Base-by-base conservation (phyloP, 1,284 basidiomycete species). In the Fistulina hepatica region DNA sequence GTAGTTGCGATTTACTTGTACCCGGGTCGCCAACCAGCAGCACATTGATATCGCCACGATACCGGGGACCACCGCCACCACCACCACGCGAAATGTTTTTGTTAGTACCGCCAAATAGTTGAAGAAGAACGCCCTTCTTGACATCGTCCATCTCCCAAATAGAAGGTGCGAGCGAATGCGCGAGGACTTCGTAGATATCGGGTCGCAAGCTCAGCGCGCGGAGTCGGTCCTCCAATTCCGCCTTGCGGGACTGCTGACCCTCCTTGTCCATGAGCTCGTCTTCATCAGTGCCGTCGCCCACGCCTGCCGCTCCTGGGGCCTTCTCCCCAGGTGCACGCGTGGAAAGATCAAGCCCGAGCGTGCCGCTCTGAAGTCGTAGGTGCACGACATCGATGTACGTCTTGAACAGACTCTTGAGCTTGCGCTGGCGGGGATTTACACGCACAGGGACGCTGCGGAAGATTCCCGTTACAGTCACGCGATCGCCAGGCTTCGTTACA, bases 71-170 rank as follows among this genome's bases (percentile, higher is more conserved):
- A 10, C 92, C 93, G 1, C 82, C 89, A 8, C 94, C 94, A 11
- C 94, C 94, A 38, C 93, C 94, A 36, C 80, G 71, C 2, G 86
- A 76, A 47, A 98, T 89, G 48, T 71, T 88, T 69, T 98, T 98
- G 61, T 97, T 97, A 34, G 94, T 97, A 1, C 94, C 94, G 5
- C 94, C 95, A 59, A 98, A 97, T 19, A 98, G 63, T 60, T 97
- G 94, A 21, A 98, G 63, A 34, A 98, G 58, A 40, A 98, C 94
- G 0, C 95, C 94, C 64, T 97, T 97, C 65, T 98, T 98, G 44
- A 98, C 90, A 53, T 98, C 94, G 27, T 98, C 93, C 88, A 97
- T 84, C 57, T 92, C 90, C 81, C 90, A 97, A 49, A 98, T 94
- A 20, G 81, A 86, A 7, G 94, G 95, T 1, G 94, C 94, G 44